Base-by-base conservation (phyloP, 805 yeast species). In the Yarrowia alimentaria region DNA sequence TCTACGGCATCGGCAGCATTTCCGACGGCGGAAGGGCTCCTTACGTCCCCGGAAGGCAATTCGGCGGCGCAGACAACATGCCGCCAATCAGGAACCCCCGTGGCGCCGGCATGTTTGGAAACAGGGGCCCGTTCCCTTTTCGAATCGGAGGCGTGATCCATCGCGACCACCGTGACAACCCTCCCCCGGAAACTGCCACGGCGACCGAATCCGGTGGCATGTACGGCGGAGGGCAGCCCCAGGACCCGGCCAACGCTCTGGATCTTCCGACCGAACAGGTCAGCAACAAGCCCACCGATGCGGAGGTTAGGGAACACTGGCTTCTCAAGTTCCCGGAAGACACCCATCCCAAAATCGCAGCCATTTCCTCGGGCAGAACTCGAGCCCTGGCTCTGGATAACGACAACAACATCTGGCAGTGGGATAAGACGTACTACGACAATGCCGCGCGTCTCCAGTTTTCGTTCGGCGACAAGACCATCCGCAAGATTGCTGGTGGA, bases 301-400 rank as follows among this genome's bases (percentile, higher is more conserved):
- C 25, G 4, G 47, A 40, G 5, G 33, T 40, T 11, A 32, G 47
- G 12, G 25, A 40, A 6, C 33, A 40, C 25, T 40, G 47, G 47
- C 47, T 40, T 14, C 51, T 34, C 26, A 34, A 37, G 30, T 32
- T 18, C 34, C 54, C 45, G 17, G 38, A 45, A 21, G 17, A 16
- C 17, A n/a, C 14, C 21, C 6, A 6, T 9, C 55, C 38, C 38
- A 68, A 66, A 40, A 69, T 82, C 42, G 60, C 72, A 2, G 70
- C 77, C 6, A 70, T 83, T 2, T 70, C 79, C 14, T 75, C 85
- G 33, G 91, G 91, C 0, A 64, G 91, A 55, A 67, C 75, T 21
- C 88, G 82, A 62, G 73, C 82, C 50, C 64, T 83, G 11, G 89
- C 81, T 0, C 62, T 83, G 37, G 85, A 80, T 55, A 65, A 70